Evolutionary conservation across 176 grass and related monocot species (phyloP), one percentile per base, ranked within the genome.

Genomic region (Lolium rigidum): DNA sequence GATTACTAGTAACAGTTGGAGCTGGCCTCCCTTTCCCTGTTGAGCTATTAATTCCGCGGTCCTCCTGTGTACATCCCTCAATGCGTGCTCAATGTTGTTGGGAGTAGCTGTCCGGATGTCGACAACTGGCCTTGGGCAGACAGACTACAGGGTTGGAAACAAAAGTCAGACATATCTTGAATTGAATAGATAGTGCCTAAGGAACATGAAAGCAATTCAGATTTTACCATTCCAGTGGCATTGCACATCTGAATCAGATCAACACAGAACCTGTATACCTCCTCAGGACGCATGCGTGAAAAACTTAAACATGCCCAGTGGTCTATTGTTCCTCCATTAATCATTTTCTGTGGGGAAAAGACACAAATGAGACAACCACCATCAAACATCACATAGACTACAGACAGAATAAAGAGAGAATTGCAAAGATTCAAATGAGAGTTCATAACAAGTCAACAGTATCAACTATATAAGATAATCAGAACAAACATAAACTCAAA

Each of bases 231-330:
- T 83, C 93, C 93, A 71, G 87, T 89, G 6, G 56, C 58, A 83
- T 89, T 95, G 76, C 93, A 95, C 93, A 93, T 93, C 17, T 50
- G 76, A 61, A 80, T 91, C 63, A 97, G 84, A 20, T 90, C 90
- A 35, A 65, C 17, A 44, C 88, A 92, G 82, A 97, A 97, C 62
- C 76, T 81, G 2, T 71, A 17, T 11, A 94, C 90, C 26, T 94
- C 92, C 59, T 86, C 81, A 28, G 47, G 55, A 8, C 51, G 80
- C 80, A 81, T 88, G 25, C 79, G 82, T 28, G 92, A 90, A 81
- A 94, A 94, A 41, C 62, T 97, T 67, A 97, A 22, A 75, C 90
- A 92, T 12, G 95, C 82, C 95, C 95, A 97, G 62, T 86, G 58
- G 26, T 97, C 70, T 4, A 97, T 82, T 47, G 25, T 78, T 48